These are phyloP conservation scores for Verticillium zaregamsianum DNA, from an alignment of 2,329 filamentous ascomycete species.

Conservation along the genomic window DNA sequence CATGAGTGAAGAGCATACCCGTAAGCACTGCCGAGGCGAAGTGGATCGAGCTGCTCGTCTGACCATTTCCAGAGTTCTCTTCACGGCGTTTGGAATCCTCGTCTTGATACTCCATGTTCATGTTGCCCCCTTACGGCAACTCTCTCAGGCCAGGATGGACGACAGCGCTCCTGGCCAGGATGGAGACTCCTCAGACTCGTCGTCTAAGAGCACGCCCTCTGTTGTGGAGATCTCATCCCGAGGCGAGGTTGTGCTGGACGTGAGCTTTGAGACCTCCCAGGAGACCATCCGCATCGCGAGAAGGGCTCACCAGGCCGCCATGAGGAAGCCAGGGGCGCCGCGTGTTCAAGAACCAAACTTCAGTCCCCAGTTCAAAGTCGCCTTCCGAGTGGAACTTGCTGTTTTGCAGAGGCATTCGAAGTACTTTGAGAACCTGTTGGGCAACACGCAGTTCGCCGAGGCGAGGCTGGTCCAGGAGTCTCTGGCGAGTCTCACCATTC, in stretches of 20 bases:
- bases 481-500: slow-evolving; percentile 44
- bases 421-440: slow-evolving; percentile 67
- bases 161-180: slow-evolving; percentile 17
- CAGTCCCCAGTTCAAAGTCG: slow-evolving; percentile 33
- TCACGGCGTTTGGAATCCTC: not conserved
- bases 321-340: slow-evolving; percentile 22
- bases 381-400: slow-evolving; percentile 57
- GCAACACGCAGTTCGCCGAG: slow-evolving; percentile 60
- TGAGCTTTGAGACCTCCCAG: slow-evolving; percentile 58
- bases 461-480: slow-evolving; percentile 47
- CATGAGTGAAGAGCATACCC: not conserved
- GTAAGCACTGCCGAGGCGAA: not conserved
- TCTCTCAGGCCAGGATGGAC: slow-evolving; percentile 13
- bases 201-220: slow-evolving; percentile 20
- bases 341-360: slow-evolving; percentile 22
- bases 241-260: slow-evolving; percentile 64
- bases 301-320: slow-evolving; percentile 29
- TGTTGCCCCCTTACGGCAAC: slow-evolving; percentile 1
- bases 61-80: not conserved
- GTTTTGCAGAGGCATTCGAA: slow-evolving; percentile 57
- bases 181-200: slow-evolving; percentile 13
- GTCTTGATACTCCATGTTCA: not conserved
- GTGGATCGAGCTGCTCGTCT: not conserved
- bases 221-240: slow-evolving; percentile 48
- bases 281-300: slow-evolving; percentile 42